Evolutionary conservation across 2,329 filamentous ascomycete species (phyloP).

Genomic region (Beauveria brongniartii): DNA sequence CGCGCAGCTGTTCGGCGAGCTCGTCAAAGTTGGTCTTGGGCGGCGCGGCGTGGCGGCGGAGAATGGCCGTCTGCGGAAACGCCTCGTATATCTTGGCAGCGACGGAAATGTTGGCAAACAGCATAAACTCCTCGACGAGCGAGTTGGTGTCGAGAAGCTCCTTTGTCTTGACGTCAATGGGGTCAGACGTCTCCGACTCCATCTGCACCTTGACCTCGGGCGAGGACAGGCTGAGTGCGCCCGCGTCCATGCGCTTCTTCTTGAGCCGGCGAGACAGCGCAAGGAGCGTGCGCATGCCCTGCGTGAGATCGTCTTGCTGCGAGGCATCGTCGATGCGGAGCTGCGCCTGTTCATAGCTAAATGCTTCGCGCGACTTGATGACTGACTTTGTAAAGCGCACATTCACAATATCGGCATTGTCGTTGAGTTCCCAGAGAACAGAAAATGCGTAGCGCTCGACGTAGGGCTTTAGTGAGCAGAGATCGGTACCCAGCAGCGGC

Average conservation of each 20-base stretch:
- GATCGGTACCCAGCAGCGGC: conserved; percentile 86
- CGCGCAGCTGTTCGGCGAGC: conserved; percentile 79
- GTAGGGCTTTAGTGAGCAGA: conserved; percentile 94
- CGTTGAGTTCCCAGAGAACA: conserved; percentile 79
- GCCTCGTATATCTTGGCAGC: conserved; percentile 82
- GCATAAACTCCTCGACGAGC: conserved; percentile 97
- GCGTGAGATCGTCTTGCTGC: conserved; percentile 81
- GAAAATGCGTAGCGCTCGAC: conserved; percentile 92
- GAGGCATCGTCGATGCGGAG: conserved; percentile 83
- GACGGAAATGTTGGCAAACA: conserved; percentile 94
- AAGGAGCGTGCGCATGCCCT: conserved; percentile 80
- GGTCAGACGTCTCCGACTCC: conserved; percentile 92
- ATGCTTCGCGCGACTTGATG: conserved; percentile 91
- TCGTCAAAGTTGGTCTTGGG: conserved; percentile 97
- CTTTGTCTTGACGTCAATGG: conserved; percentile 94
- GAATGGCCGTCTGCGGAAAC: conserved; percentile 90
- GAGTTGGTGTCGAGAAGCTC: conserved; percentile 92
- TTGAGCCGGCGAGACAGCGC: conserved; percentile 86
- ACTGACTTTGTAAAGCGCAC: conserved; percentile 95
- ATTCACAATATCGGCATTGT: conserved; percentile 75
- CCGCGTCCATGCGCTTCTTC: conserved; percentile 93
- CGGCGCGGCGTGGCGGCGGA: conserved; percentile 84
- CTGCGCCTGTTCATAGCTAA: conserved; percentile 96
- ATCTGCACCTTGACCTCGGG: conserved; percentile 95
- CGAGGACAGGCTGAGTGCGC: conserved; percentile 90